Base-by-base conservation (phyloP, 2,329 filamentous ascomycete genomes). In the Monilinia aucupariae region DNA sequence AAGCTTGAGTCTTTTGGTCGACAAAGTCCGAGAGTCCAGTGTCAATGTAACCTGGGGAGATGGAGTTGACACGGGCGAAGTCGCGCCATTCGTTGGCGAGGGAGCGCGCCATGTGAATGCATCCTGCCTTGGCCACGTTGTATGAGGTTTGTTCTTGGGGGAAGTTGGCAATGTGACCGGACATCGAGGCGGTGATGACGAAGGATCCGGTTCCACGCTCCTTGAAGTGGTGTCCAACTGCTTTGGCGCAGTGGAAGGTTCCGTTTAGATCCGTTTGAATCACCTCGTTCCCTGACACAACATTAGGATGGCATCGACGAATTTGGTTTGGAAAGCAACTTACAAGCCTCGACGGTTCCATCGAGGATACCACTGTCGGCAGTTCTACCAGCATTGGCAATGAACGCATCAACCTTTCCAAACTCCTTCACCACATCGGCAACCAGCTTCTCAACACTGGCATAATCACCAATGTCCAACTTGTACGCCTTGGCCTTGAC, bases 311-410 rank as follows among this genome's bases (percentile, higher is more conserved):
- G 10, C 2, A 15, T 37, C 12, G n/a, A 13, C 2, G 17, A 22
- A 10, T 1, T 32, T 10, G 13, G 13, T 17, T 3, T 0, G 30
- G 22, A 30, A 22, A n/a, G 43, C 15, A 45, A 59, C 61, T 51
- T 51, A 62, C 87, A 91, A 69, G 83, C 83, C 74, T 87, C 79
- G 61, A 89, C 82, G 55, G 82, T 79, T 67, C 85, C 85, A 66
- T 91, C 88, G 55, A 90, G 79, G 72, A 90, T 81, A 64, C 87
- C 88, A 62, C 78, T 78, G 77, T 87, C 82, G 68, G 88, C 87
- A 7, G 88, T 90, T 65, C 85, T 83, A 63, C 88, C 88, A 25
- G 88, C 87, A 75, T 88, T 88, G 76, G 85, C 85, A 68, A 88
- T 82, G 76, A 87, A 86, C 70, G 81, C 82, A 71, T 88, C 85